Base-by-base conservation (phyloP, 768 basidiomycete genomes). In the Hemileccinum impolitum region DNA sequence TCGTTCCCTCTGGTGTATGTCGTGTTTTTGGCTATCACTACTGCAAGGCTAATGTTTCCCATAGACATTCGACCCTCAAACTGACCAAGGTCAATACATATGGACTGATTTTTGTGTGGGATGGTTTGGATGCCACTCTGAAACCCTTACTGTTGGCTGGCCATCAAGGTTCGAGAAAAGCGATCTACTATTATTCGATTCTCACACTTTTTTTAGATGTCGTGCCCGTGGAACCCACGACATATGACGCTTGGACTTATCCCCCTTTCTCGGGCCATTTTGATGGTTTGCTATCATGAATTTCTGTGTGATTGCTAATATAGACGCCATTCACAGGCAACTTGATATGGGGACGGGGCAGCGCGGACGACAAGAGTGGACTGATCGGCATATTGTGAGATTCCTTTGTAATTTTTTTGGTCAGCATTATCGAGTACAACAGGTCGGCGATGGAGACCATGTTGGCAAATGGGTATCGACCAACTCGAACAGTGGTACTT, bases 181-280 rank as follows among this genome's bases (percentile, higher is more conserved):
- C 15, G 14, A 40, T 17, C 19, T 13, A 9, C 5, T 39, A 8
- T 37, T 23, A 6, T 11, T 44, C n/a, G 19, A 23, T 36, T 43
- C 17, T 25, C 28, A 18, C 15, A 21, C 15, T 31, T 41, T 18
- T 9, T 41, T 14, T 32, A 83, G 85, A 87, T 54, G 84, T 86
- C 6, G 85, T 87, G 6, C 85, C 85, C 5, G 85, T 85, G 8
- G 73, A 80, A 19, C 73, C 76, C 3, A 67, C 70, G 4, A 84
- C 84, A 0, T 65, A 77, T 17, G 72, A 74, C 50, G 64, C 76
- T 50, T 87, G 85, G 85, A 72, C 62, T 5, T 56, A 82, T 48
- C 81, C 82, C 3, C 81, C 84, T 3, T 87, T 79, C 59, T 82
- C 80, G 23, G 85, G 85, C 0, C 60, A 75, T 47, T 83, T 72